Conservation (phyloP, 441 rosid genomes). For the Raphanus hybrid region DNA sequence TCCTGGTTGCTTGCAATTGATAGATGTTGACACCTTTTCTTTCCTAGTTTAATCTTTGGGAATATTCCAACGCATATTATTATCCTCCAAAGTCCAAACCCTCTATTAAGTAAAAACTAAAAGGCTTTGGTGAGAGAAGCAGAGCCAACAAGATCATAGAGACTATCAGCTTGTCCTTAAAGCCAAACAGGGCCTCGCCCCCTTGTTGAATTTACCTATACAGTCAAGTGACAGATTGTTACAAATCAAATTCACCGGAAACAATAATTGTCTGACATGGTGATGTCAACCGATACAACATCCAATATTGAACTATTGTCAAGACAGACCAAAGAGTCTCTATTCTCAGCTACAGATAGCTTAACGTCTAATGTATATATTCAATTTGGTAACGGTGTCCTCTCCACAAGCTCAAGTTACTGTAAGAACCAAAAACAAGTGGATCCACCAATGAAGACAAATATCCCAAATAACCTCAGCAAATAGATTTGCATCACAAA, state of each 20-base stretch:
- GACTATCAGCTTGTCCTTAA: conserved; percentile 77
- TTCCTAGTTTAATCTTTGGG: background rate
- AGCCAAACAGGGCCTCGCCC: conserved; percentile 50
- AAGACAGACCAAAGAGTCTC: background rate
- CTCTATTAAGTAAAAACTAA: background rate
- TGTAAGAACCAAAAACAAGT: conserved; percentile 15
- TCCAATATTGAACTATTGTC: background rate
- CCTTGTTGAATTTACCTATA: conserved; percentile 24
- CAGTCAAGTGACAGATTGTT: conserved; percentile 7
- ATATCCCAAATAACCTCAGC: conserved; percentile 5
- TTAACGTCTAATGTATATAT: background rate
- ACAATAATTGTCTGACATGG: conserved; percentile 2
- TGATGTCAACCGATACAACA: background rate
- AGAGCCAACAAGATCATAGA: conserved; percentile 87
- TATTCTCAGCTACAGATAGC: background rate
- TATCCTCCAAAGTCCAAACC: background rate
- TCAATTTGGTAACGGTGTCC: conserved; percentile 2
- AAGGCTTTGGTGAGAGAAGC: conserved; percentile 57
- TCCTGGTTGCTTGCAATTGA: conserved; percentile 7
- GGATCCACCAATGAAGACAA: background rate
- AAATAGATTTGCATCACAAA: background rate
- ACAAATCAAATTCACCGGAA: conserved; percentile 7
- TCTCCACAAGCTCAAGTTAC: conserved; percentile 21
- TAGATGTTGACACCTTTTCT: conserved; percentile 4
- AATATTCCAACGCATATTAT: conserved; percentile 39